Evolutionary conservation across 192 early-diverging fungal genomes (phyloP).

Genomic region (Podila epigama): DNA sequence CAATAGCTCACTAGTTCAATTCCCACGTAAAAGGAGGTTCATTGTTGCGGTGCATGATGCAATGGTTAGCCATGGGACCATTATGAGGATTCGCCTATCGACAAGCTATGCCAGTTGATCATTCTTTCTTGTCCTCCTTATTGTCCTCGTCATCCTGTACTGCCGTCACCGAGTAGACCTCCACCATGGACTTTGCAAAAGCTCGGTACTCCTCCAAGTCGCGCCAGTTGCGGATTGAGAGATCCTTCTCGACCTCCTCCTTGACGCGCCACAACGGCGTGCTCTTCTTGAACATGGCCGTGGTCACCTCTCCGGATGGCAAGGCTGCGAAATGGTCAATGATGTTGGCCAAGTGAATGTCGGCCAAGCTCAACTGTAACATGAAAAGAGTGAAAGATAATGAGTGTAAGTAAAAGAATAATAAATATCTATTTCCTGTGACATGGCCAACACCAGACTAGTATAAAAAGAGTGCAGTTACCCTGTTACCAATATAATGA

Average conservation of each 20-base stretch:
- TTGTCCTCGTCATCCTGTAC: neutral
- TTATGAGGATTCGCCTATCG: no score
- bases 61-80: no score
- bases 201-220: constrained; percentile 11
- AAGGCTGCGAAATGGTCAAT: constrained; percentile 32
- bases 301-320: constrained; percentile 2
- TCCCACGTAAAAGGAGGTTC: no score
- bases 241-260: constrained; percentile 14
- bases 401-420: no score
- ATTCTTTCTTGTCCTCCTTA: neutral
- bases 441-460: no score
- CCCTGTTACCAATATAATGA: constrained; percentile 25
- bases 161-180: neutral
- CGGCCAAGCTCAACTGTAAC: constrained; percentile 16
- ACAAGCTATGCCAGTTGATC: no score
- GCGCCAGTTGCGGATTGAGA: constrained; percentile 26
- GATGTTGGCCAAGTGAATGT: constrained; percentile 24
- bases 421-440: no score
- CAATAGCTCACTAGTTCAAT: no score
- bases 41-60: no score
- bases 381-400: neutral
- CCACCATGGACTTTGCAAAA: neutral
- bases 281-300: constrained; percentile 10
- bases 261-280: constrained; percentile 17
- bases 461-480: neutral